A percentile compares a stretch with the other conserved stretches of the same genome.
Conservation (phyloP, 2,329 filamentous ascomycete species). For the Colletotrichum navitas region DNA sequence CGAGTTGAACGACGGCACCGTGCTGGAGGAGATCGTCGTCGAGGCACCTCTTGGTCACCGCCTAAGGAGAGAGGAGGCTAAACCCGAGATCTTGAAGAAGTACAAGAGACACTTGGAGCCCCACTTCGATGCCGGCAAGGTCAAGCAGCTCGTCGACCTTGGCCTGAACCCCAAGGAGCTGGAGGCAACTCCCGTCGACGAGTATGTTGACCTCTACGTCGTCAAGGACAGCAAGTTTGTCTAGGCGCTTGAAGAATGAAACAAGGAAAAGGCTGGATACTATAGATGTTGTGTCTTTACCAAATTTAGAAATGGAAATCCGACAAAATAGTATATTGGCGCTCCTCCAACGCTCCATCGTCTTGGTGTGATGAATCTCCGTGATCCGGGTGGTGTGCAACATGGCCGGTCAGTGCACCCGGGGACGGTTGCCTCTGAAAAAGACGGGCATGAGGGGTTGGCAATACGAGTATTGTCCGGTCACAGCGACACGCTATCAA, state of each 20-base stretch:
- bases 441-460: neutral
- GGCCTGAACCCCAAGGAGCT: conserved; percentile 81
- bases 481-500: conserved; percentile 15
- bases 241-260: conserved; percentile 44
- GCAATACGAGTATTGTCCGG: conserved; percentile 31
- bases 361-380: neutral
- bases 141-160: conserved; percentile 85
- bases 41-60: conserved; percentile 96
- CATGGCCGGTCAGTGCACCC: neutral
- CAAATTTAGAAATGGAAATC: conserved; percentile 27
- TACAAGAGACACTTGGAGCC: conserved; percentile 91
- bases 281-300: conserved; percentile 24
- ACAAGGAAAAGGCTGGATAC: conserved; percentile 25
- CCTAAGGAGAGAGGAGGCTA: conserved; percentile 92
- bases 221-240: conserved; percentile 73
- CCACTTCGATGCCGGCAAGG: conserved; percentile 82
- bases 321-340: conserved; percentile 1
- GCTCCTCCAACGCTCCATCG: neutral
- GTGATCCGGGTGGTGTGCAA: neutral
- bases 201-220: conserved; percentile 89
- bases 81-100: conserved; percentile 96
- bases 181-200: conserved; percentile 86
- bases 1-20: conserved; percentile 92
- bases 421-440: neutral
- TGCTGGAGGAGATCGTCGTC: conserved; percentile 89